Evolutionary conservation across 2,329 filamentous ascomycete species (phyloP), one percentile per base, ranked within the genome.

Genomic region (Neurospora sp.): DNA sequence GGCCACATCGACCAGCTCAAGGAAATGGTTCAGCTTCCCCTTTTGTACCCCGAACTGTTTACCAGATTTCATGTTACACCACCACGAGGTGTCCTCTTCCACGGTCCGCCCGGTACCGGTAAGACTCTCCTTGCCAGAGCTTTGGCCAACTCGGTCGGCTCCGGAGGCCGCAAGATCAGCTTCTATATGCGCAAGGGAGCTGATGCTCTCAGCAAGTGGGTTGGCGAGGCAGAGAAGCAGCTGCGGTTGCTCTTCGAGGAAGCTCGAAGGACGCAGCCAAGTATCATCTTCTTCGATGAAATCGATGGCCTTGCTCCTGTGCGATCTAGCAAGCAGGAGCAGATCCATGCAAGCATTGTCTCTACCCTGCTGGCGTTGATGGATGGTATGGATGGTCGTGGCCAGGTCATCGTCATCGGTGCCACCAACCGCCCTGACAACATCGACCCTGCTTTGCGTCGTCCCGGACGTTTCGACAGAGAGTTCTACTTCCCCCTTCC

Each of bases 101-200:
- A 99, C 78, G 96, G 96, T 40, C 96, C 96, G 69, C 96, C 96
- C 5, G 96, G 96, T 79, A 99, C 96, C 17, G 96, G 96, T 86
- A 99, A 97, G 83, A 99, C 96, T 13, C 84, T 99, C n/a, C 87
- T 99, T 72, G 96, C 96, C 68, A 89, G 96, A 76, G 96, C 96
- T 58, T 84, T 99, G 66, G 94, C 96, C 67, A 96, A 96, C 70
- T 96, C 92, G 72, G 91, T 97, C 71, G 94, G 93, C 73, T 89
- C 91, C 13, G 91, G 95, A 67, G 95, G 95, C 28, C 90, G 91
- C 74, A 98, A 98, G 79, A 96, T 99, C 73, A 98, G 94, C 0
- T 99, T 99, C 76, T 99, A 98, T 81, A 99, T 99, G 96, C 91
- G 96, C 72, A 99, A 99, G 81, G 96, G 96, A 78, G 96, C 96